A percentile compares a stretch with the other conserved stretches of the same genome.
phyloP scores from a whole-genome alignment of 2,329 filamentous ascomycete species.

The Claviceps purpurea region DNA sequence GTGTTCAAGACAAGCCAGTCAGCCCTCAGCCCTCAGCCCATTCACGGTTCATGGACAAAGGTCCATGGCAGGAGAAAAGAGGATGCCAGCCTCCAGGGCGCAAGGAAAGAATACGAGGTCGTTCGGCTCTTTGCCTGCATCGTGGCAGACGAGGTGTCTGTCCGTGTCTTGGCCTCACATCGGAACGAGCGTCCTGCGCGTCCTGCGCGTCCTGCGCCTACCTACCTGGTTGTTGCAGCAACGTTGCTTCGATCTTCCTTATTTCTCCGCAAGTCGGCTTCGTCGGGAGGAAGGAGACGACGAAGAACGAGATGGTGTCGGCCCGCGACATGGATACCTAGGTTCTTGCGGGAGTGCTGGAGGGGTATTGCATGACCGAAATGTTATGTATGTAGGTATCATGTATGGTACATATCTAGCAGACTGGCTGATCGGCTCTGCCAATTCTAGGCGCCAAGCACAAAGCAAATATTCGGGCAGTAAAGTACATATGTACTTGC shows the following conservation, averaged over 20 bases:
- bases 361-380: not conserved
- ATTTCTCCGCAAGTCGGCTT: not conserved
- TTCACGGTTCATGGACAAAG: not conserved
- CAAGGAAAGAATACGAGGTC: not conserved
- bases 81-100: not conserved
- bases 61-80: not conserved
- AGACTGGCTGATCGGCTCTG: not conserved
- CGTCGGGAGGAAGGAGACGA: not conserved
- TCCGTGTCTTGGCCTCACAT: not conserved
- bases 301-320: not conserved
- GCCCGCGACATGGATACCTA: not conserved
- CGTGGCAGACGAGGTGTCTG: not conserved
- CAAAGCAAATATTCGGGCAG: not conserved
- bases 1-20: not conserved
- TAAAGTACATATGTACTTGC: too few species aligned
- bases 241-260: not conserved
- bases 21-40: not conserved
- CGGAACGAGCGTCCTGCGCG: not conserved
- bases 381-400: not conserved
- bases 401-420: not conserved
- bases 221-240: not conserved
- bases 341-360: not conserved
- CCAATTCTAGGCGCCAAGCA: not conserved
- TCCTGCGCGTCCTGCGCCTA: not conserved
- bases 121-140: not conserved